These are phyloP conservation scores for Dactylellina haptotyla DNA, from an alignment of 2,329 filamentous ascomycete species.

Conservation along the genomic window DNA sequence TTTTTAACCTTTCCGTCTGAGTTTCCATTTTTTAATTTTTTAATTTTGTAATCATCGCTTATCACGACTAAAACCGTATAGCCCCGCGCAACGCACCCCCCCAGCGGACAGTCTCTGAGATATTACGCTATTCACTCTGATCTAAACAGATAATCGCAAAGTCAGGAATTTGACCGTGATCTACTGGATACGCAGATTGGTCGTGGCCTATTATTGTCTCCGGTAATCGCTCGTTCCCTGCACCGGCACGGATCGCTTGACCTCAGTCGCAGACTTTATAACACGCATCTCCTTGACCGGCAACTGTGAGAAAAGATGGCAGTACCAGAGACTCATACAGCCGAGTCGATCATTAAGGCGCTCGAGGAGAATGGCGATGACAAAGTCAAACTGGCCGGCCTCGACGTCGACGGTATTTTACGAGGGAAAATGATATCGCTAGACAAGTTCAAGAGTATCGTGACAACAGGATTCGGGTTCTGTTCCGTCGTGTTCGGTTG, in stretches of 20 bases:
- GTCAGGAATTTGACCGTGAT: too few relatives aligned
- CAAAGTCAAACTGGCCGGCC: conserved; percentile 85
- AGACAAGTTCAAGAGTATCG: conserved; percentile 88
- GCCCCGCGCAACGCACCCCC: conserved; percentile 14
- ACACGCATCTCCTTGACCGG: too few relatives aligned
- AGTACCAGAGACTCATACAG: conserved; percentile 62
- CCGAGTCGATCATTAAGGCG: conserved; percentile 70
- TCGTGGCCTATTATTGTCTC: too few relatives aligned
- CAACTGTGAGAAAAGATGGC: too few relatives aligned
- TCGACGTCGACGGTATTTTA: conserved; percentile 86
- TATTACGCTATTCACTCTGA: neutral
- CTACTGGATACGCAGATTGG: too few relatives aligned
- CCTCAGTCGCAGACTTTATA: too few relatives aligned
- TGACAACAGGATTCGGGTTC: conserved; percentile 85
- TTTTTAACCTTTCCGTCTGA: neutral
- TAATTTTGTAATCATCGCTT: too few relatives aligned
- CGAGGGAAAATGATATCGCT: conserved; percentile 90
- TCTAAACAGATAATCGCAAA: neutral
- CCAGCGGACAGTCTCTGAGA: neutral
- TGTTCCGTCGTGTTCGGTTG: conserved; percentile 94
- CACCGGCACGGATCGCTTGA: too few relatives aligned
- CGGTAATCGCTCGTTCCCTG: too few relatives aligned
- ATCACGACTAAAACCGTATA: neutral
- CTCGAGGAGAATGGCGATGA: conserved; percentile 73
- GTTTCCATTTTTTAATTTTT: too few relatives aligned